Percentiles rank a stretch among this genome's conserved stretches.
Evolutionary conservation across 1,284 basidiomycete genomes (phyloP).

Genomic region (Naganishia sp.): DNA sequence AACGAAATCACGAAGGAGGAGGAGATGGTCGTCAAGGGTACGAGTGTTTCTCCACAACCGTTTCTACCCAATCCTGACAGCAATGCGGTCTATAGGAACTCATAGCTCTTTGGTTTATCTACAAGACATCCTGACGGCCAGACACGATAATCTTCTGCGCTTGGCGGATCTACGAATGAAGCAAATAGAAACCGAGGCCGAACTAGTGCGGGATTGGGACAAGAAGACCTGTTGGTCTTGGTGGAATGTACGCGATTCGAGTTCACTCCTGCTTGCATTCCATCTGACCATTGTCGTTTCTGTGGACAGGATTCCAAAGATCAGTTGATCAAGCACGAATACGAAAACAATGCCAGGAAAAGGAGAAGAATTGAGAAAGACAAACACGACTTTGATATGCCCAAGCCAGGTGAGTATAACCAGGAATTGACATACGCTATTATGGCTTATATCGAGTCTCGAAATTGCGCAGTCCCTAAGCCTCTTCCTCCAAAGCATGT

Average conservation of each 20-base stretch:
- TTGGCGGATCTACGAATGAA: constrained; percentile 49
- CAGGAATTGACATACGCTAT: not conserved
- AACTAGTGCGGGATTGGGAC: constrained; percentile 51
- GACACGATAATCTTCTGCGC: constrained; percentile 49
- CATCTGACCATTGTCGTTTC: not conserved
- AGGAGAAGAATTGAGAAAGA: constrained; percentile 58
- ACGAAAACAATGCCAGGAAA: constrained; percentile 58
- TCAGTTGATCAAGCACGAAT: constrained; percentile 55
- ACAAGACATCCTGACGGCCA: constrained; percentile 47
- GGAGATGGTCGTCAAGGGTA: constrained; percentile 58
- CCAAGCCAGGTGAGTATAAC: constrained; percentile 49
- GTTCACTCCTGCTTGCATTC: not conserved
- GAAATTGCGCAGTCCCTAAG: constrained; percentile 44
- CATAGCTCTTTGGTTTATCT: constrained; percentile 59
- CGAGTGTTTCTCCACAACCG: constrained; percentile 30
- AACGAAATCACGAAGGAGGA: constrained; percentile 60
- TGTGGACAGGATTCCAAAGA: constrained; percentile 44
- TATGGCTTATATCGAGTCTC: not conserved
- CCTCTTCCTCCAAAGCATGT: constrained; percentile 41
- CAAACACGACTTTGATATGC: constrained; percentile 58
- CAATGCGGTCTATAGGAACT: constrained; percentile 48
- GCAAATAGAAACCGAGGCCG: constrained; percentile 54
- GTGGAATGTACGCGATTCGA: constrained; percentile 54
- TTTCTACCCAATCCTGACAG: constrained; percentile 10
- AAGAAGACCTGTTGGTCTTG: constrained; percentile 56